A percentile compares a stretch with the other conserved stretches of the same genome.
Conservation (phyloP, 1,284 basidiomycete species). For the Inonotus obliquus region DNA sequence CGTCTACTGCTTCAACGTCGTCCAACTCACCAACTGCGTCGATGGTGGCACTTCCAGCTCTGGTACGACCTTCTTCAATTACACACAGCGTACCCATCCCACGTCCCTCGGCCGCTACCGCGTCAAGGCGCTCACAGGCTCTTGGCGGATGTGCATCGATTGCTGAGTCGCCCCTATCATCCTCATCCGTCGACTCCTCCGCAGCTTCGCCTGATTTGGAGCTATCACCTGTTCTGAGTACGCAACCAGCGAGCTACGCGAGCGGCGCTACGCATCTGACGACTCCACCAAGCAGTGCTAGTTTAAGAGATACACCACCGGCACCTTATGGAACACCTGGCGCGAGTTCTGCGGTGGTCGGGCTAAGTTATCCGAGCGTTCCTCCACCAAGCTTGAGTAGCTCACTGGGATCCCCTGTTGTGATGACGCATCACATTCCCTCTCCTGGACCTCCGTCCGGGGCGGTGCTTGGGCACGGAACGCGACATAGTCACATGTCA, state of each 20-base stretch:
- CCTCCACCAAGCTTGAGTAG: conserved; percentile 65
- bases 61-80: conserved; percentile 28
- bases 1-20: conserved; percentile 29
- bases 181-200: conserved; percentile 44
- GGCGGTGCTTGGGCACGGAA: neutral
- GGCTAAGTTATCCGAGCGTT: conserved; percentile 58
- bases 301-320: conserved; percentile 39
- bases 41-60: conserved; percentile 27
- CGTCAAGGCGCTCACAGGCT: conserved; percentile 47
- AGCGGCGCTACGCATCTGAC: conserved; percentile 58
- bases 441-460: conserved; percentile 24
- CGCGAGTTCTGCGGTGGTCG: conserved; percentile 26
- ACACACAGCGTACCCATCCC: conserved; percentile 63
- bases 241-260: conserved; percentile 47
- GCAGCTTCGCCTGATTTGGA: conserved; percentile 46
- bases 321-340: conserved; percentile 26
- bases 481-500: conserved; percentile 24
- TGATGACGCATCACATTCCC: conserved; percentile 42
- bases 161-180: conserved; percentile 24
- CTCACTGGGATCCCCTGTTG: conserved; percentile 59
- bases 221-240: conserved; percentile 46
- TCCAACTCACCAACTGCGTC: conserved; percentile 27
- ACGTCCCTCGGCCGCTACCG: conserved; percentile 56
- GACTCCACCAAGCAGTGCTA: conserved; percentile 60
- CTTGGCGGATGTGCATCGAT: conserved; percentile 32